Evolutionary conservation across 169 alveolate species (phyloP), one percentile per base, ranked within the genome.

Genomic region (Cyclospora cayetanensis): DNA sequence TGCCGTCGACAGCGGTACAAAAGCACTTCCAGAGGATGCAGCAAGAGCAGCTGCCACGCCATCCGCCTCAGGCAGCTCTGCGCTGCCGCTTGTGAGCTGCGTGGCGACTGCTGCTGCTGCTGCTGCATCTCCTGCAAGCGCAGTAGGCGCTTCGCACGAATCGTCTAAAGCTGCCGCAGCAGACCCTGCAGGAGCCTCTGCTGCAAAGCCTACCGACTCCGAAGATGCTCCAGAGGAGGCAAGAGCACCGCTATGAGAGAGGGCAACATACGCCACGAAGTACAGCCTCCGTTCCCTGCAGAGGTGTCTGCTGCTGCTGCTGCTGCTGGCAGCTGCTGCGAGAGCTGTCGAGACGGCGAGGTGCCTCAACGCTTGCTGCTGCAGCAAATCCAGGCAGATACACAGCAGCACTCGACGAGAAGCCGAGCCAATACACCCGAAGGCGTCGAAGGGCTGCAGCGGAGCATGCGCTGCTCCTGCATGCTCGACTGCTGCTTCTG

Each of bases 341-440:
- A 79, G 60, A 0, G 92, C 86, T 41, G 79, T 34, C 3, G 74
- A 52, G 29, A 87, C 52, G n/a, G 65, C 74, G 5, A 70, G 80
- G 7, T 68, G 72, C 35, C 79, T 65, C 27, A 87, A 43, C n/a
- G 92, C 92, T 37, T 87, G 92, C 74, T 87, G 87, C 55, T 50
- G 86, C 50, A 87, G 92, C 55, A 87, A 41, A 70, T 87, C 92
- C 27, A 87, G 12, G n/a, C 46, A 29, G n/a, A 43, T 9, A 35
- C 92, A 87, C 12, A 18, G 18, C 9, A 31, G 31, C 27, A 53
- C 20, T 1, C 92, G 76, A 11, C 87, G 65, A 7, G 68, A 1
- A 20, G 46, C 63, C 0, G 20, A 50, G 63, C 72, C 68, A 35
- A 87, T 63, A 22, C 68, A 42, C 43, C 63, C 80, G 79, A 87